Base-by-base conservation (phyloP, 2,329 filamentous ascomycete genomes). In the Dactylonectria estremocensis region DNA sequence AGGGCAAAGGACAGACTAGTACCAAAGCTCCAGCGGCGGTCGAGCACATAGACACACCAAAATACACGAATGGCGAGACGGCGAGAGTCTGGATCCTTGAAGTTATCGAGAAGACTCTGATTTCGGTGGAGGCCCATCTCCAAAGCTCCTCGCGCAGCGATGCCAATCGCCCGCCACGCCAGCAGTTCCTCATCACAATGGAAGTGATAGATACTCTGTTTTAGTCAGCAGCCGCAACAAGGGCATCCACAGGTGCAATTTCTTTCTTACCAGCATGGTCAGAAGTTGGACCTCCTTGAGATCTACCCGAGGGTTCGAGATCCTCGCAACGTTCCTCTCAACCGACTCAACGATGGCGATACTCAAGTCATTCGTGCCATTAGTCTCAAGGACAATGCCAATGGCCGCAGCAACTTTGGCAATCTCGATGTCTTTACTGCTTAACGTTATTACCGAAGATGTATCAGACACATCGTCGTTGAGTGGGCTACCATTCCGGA, bases 1-100 rank as follows among this genome's bases (percentile, higher is more conserved):
- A 87, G 78, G 0, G 82, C 82, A 69, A 86, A 87, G 0, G 85
- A 84, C 22, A 87, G 71, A 10, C 85, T 84, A 0, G 84, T 86
- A 2, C 85, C 85, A 40, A 87, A 86, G 10, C 84, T 86, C 83
- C 84, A 88, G 24, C 85, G 82, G 1, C 85, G 82, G 56, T 87
- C 86, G 0, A 88, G 80, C 0, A 85, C 82, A 61, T 87, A 87
- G 20, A 86, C 83, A 35, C 81, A 85, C 84, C 85, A 88, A 66
- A 87, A 87, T 0, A 87, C 79, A 2, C 80, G 73, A 1, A 78
- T 73, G 0, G 82, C 82, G 2, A 77, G 59, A 1, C 76, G 72
- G 0, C 80, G 78, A 3, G 76, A 68, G 2, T 75, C 66, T 0
- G 69, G 66, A 37, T 82, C 78, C 3, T 72, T 70, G 33, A 83